phyloP scores from a whole-genome alignment of 768 basidiomycete species.

The Mycena pura region DNA sequence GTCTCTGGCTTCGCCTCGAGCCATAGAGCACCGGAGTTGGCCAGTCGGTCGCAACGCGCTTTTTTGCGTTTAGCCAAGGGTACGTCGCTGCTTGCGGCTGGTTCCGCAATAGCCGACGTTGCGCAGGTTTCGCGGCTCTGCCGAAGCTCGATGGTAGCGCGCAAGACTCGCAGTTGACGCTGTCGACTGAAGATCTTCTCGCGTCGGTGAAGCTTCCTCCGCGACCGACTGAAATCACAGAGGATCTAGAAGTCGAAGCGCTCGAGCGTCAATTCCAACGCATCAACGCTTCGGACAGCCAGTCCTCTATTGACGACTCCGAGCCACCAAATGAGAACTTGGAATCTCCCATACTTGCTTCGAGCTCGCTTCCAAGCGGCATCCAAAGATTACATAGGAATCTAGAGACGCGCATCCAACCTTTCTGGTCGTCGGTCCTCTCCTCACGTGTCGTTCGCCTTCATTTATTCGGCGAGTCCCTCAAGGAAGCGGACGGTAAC shows the following conservation, averaged over 20 bases:
- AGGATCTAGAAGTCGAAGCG: constrained; percentile 61
- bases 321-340: constrained; percentile 2
- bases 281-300: constrained; percentile 31
- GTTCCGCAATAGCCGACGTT: not conserved
- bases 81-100: constrained; percentile 34
- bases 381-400: constrained; percentile 72
- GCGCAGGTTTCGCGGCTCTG: constrained; percentile 72
- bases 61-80: constrained; percentile 83
- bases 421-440: constrained; percentile 83
- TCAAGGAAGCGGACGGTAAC: constrained; percentile 29
- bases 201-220: constrained; percentile 58
- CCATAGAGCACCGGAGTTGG: constrained; percentile 61
- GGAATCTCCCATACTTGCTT: constrained; percentile 29
- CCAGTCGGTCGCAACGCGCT: constrained; percentile 76
- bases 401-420: constrained; percentile 75
- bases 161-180: constrained; percentile 40
- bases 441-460: constrained; percentile 67
- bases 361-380: constrained; percentile 24
- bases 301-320: constrained; percentile 19
- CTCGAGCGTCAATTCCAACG: constrained; percentile 61
- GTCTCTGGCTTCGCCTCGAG: constrained; percentile 80
- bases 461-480: constrained; percentile 59
- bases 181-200: constrained; percentile 59
- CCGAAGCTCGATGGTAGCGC: constrained; percentile 58
- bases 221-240: constrained; percentile 62